These are phyloP conservation scores for Colletotrichum sp. DNA, from an alignment of 2,329 filamentous ascomycete species.

Conservation along the genomic window DNA sequence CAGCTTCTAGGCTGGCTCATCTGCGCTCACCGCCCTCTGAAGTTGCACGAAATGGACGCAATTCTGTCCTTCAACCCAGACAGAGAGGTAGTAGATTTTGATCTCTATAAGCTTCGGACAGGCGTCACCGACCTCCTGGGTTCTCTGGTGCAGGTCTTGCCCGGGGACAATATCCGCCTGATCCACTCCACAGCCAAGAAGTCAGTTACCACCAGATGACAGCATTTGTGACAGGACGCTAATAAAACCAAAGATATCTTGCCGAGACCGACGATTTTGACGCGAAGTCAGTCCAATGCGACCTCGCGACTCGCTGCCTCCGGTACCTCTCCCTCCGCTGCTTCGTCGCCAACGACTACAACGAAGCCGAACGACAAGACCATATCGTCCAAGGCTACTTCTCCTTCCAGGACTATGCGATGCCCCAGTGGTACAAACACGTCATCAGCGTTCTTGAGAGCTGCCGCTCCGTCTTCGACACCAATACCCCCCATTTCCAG, in stretches of 20 bases:
- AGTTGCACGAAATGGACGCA: conserved; percentile 45
- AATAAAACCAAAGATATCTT: conserved; percentile 20
- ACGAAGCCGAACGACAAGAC: background rate
- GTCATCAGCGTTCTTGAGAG: conserved; percentile 26
- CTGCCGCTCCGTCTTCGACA: conserved; percentile 2
- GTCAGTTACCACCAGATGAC: conserved; percentile 26
- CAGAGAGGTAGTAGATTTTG: conserved; percentile 23
- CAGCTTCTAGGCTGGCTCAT: conserved; percentile 44
- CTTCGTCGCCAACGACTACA: conserved; percentile 27
- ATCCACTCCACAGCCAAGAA: conserved; percentile 41
- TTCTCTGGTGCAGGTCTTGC: conserved; percentile 38
- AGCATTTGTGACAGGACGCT: background rate
- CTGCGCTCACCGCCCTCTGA: conserved; percentile 42
- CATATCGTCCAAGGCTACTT: conserved; percentile 32
- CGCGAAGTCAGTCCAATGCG: conserved; percentile 28
- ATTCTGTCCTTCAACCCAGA: conserved; percentile 31
- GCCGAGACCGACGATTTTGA: conserved; percentile 28
- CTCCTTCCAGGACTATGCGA: conserved; percentile 43
- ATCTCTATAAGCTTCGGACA: conserved; percentile 21
- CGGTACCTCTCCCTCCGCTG: conserved; percentile 37
- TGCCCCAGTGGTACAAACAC: conserved; percentile 38
- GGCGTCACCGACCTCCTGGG: conserved; percentile 36
- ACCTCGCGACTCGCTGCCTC: conserved; percentile 36
- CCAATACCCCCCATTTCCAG: background rate
- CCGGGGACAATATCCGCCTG: conserved; percentile 36